Percentiles rank a stretch among this genome's conserved stretches.
Evolutionary conservation across 2,329 filamentous ascomycete genomes (phyloP).

Genomic region (Fusarium miscanthi): DNA sequence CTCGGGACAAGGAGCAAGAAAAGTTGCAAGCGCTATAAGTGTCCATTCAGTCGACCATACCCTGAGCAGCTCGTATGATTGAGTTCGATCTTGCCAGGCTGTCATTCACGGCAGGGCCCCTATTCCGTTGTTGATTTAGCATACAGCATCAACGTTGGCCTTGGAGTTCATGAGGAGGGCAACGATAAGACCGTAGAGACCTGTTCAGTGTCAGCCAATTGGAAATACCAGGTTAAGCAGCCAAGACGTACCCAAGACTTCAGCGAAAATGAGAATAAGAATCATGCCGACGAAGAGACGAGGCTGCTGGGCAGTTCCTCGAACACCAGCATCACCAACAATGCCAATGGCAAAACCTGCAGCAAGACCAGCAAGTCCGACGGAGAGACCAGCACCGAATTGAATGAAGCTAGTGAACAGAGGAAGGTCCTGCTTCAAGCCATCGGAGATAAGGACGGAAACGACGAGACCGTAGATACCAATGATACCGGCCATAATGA

Average conservation of each 20-base stretch:
- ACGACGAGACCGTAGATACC: conserved; percentile 97
- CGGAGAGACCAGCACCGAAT: conserved; percentile 83
- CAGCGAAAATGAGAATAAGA: conserved; percentile 98
- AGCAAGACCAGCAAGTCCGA: conserved; percentile 85
- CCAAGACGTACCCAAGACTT: conserved; percentile 85
- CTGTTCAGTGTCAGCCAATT: conserved; percentile 57
- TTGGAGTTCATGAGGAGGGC: conserved; percentile 99
- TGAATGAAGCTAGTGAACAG: conserved; percentile 89
- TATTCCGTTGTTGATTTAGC: conserved; percentile 47
- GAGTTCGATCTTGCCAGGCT: conserved; percentile 53
- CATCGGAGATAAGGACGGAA: conserved; percentile 86
- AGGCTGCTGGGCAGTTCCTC: conserved; percentile 85
- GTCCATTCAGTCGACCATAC: conserved; percentile 38
- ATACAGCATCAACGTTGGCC: conserved; percentile 72
- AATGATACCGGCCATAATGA: conserved; percentile 99
- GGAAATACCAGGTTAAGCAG: neutral
- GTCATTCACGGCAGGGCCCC: conserved; percentile 29
- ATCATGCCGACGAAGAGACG: conserved; percentile 97
- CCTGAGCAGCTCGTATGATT: conserved; percentile 42
- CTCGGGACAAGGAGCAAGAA: conserved; percentile 26
- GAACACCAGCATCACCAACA: conserved; percentile 88
- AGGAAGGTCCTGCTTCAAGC: conserved; percentile 75
- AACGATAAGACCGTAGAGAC: conserved; percentile 99
- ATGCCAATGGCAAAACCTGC: conserved; percentile 90
- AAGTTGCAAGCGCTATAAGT: conserved; percentile 40